Evolutionary conservation across 352 stramenopile genomes (phyloP).

Genomic region (Globisporangium perplexum): DNA sequence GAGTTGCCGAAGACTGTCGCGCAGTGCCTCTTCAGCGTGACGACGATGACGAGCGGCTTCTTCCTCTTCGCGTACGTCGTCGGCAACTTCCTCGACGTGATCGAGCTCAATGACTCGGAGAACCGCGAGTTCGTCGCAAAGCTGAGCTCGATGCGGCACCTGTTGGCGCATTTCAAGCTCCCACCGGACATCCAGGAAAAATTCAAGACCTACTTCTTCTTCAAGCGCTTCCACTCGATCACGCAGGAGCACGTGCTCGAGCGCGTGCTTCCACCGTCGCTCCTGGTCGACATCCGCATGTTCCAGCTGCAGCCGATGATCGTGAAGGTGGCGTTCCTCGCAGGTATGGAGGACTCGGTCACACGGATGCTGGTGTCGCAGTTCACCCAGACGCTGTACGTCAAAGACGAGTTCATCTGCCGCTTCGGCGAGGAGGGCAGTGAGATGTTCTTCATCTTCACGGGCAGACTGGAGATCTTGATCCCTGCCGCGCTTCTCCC

Average conservation of each 20-base stretch:
- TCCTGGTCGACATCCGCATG: conserved; percentile 58
- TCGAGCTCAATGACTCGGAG: conserved; percentile 50
- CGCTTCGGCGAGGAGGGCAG: conserved; percentile 47
- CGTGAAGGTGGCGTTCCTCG: conserved; percentile 61
- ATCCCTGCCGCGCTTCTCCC: conserved; percentile 17
- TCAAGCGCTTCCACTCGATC: conserved; percentile 64
- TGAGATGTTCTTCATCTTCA: conserved; percentile 72
- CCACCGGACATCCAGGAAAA: conserved; percentile 36
- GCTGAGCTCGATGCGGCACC: conserved; percentile 42
- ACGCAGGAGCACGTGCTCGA: conserved; percentile 58
- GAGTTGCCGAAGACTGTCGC: conserved; percentile 39
- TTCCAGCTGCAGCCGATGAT: conserved; percentile 66
- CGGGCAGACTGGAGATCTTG: conserved; percentile 48
- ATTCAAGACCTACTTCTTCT: conserved; percentile 64
- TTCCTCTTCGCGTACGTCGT: conserved; percentile 61
- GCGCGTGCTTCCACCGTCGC: conserved; percentile 41
- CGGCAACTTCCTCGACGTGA: conserved; percentile 53
- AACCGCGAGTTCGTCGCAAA: conserved; percentile 56
- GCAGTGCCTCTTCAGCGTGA: conserved; percentile 50
- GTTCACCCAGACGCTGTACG: conserved; percentile 49
- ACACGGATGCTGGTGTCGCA: conserved; percentile 52
- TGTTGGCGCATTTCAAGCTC: conserved; percentile 47
- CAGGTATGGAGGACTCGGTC: conserved; percentile 43
- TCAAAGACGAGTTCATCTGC: conserved; percentile 55
- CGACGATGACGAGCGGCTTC: conserved; percentile 52